Evolutionary conservation across 2,329 filamentous ascomycete genomes (phyloP).

Genomic region (Beauveria rudraprayagi): DNA sequence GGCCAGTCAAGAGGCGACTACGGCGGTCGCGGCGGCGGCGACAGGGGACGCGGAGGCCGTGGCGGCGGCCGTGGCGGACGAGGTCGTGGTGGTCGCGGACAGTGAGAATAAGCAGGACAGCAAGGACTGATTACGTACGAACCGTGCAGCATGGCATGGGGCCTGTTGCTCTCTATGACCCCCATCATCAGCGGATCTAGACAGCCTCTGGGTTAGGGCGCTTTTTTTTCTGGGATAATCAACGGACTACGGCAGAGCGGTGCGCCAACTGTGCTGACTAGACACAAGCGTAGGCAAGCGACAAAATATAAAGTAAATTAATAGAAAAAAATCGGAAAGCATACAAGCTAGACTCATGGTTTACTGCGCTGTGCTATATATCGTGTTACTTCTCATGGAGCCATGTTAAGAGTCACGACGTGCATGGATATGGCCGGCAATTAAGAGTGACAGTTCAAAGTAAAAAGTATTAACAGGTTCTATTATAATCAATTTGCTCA

Average conservation of each 20-base stretch:
- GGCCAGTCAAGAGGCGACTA: conserved; percentile 52
- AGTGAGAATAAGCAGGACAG: conserved; percentile 4
- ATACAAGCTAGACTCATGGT: background rate
- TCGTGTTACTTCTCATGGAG: background rate
- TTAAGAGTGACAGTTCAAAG: background rate
- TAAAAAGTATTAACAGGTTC: conserved; percentile 9
- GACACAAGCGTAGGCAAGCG: background rate
- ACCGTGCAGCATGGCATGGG: background rate
- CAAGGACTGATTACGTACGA: background rate
- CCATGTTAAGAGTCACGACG: background rate
- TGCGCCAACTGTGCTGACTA: background rate
- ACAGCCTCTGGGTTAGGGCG: background rate
- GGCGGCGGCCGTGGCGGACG: conserved; percentile 32
- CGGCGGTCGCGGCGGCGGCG: conserved; percentile 46
- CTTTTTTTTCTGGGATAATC: background rate
- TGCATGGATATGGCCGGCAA: background rate
- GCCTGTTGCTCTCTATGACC: background rate
- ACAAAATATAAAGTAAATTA: background rate
- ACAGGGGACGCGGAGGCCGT: conserved; percentile 41
- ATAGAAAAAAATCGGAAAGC: background rate
- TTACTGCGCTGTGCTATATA: background rate
- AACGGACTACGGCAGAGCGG: background rate
- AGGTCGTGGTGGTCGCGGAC: conserved; percentile 31
- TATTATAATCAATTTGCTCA: conserved; percentile 10
- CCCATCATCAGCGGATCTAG: too few relatives aligned